Conservation (phyloP, 2,329 filamentous ascomycete genomes). For the Alternaria gansuensis region DNA sequence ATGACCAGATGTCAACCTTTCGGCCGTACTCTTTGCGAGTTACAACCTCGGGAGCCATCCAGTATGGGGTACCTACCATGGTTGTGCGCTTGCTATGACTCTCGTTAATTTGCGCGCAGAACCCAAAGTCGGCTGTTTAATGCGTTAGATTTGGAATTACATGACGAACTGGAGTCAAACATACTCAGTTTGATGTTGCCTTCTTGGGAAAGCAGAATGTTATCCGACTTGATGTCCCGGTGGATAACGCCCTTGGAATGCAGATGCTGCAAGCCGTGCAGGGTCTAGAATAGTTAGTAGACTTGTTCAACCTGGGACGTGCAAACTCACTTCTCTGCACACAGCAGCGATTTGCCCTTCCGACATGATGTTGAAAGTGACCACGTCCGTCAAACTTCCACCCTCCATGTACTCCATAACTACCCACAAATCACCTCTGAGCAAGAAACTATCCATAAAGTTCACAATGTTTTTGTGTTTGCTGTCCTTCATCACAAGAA, state of each 20-base stretch:
- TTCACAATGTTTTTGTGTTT: conserved; percentile 99
- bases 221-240: conserved; percentile 98
- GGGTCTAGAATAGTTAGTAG: conserved; percentile 63
- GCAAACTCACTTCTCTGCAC: conserved; percentile 75
- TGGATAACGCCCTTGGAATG: conserved; percentile 99
- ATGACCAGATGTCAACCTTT: conserved; percentile 98
- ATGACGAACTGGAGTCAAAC: conserved; percentile 44
- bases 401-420: conserved; percentile 99
- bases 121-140: conserved; percentile 87
- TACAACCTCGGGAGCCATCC: conserved; percentile 99
- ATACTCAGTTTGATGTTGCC: conserved; percentile 97
- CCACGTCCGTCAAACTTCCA: conserved; percentile 95
- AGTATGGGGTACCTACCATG: conserved; percentile 99
- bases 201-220: conserved; percentile 91
- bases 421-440: conserved; percentile 92
- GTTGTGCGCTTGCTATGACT: conserved; percentile 96
- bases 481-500: conserved; percentile 98
- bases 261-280: conserved; percentile 90
- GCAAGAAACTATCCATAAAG: conserved; percentile 96
- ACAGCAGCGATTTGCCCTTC: conserved; percentile 97
- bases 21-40: conserved; percentile 97
- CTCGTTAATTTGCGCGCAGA: conserved; percentile 98
- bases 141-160: conserved; percentile 11
- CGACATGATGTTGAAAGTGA: conserved; percentile 99
- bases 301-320: background rate